Base-by-base conservation (phyloP, 345 rosid genomes). In the Raphanus sativus region DNA sequence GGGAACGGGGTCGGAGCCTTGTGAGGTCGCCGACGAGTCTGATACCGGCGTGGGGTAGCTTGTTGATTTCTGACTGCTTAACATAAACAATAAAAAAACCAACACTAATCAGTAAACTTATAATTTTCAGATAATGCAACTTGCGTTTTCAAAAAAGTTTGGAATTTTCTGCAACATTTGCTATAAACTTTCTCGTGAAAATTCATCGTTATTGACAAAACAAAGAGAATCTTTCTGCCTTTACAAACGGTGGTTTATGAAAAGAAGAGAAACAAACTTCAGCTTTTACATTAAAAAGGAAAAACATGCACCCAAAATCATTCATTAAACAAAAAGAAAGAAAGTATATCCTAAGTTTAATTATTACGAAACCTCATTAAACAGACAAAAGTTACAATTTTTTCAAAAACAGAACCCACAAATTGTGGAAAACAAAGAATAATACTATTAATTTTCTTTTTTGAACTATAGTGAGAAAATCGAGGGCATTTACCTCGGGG, bases 11-110 rank as follows among this genome's bases (percentile, higher is more conserved):
- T 76, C 81, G 8, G 75, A 69, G 40, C 81, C 86, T 69, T 85
- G 86, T 58, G 92, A 40, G 56, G 86, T 50, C 4, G 81, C 75
- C 6, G 86, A 28, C 42, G 81, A 68, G 28, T 74, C 85, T 8
- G 86, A 52, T 50, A 65, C 16, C 16, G 98, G 91, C 6, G 95
- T 56, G 28, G 97, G 11, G 59, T 87, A 85, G 75, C 89, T 86
- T 5, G 96, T 69, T 5, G 98, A 88, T 82, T 92, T 94, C 79
- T 94, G 92, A 80, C 98, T 90, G 90, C 56, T 1, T 1, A 33
- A 11, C 10, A 30, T 9, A 50, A 24, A n/a, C 4, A 1, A 0
- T n/a, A n/a, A 0, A 13, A 45, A 48, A 17, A 26, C 26, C 29
- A 45, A 45, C 34, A 36, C 15, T n/a, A 52, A 45, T 62, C 40